Evolutionary conservation across 2,329 filamentous ascomycete genomes (phyloP).

Genomic region (Penicillium crustosum): DNA sequence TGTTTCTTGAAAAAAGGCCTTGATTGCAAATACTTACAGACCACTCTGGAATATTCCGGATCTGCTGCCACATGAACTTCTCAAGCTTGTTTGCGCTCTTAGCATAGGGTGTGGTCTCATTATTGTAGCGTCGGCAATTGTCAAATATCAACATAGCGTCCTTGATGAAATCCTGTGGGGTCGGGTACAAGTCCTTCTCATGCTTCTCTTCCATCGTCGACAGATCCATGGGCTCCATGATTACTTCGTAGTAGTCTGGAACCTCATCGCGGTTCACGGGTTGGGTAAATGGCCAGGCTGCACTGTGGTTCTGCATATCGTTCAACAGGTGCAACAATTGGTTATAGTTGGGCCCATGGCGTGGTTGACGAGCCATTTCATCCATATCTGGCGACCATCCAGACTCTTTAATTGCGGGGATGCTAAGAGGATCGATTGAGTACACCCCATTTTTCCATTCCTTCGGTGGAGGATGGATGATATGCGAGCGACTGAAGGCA

Average conservation of each 20-base stretch:
- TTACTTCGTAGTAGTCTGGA: slow-evolving; percentile 98
- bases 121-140: slow-evolving; percentile 96
- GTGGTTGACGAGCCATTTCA: slow-evolving; percentile 87
- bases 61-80: slow-evolving; percentile 93
- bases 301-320: slow-evolving; percentile 89
- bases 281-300: slow-evolving; percentile 90
- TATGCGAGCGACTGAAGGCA: slow-evolving; percentile 83
- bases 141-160: slow-evolving; percentile 89
- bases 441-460: slow-evolving; percentile 76
- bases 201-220: slow-evolving; percentile 94
- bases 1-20: not conserved
- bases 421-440: slow-evolving; percentile 79
- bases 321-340: slow-evolving; percentile 89
- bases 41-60: slow-evolving; percentile 92
- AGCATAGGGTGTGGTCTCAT: slow-evolving; percentile 89
- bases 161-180: slow-evolving; percentile 86
- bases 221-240: slow-evolving; percentile 96
- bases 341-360: slow-evolving; percentile 95
- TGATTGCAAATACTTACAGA: slow-evolving; percentile 50
- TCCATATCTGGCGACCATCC: slow-evolving; percentile 99
- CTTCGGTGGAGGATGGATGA: slow-evolving; percentile 79
- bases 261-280: slow-evolving; percentile 96
- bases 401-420: slow-evolving; percentile 83
- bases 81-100: slow-evolving; percentile 92
- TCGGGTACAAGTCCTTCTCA: slow-evolving; percentile 87